A percentile compares a stretch with the other conserved stretches of the same genome.
phyloP scores from a whole-genome alignment of 176 grass and related monocot species.

The Bothriochloa decipiens region DNA sequence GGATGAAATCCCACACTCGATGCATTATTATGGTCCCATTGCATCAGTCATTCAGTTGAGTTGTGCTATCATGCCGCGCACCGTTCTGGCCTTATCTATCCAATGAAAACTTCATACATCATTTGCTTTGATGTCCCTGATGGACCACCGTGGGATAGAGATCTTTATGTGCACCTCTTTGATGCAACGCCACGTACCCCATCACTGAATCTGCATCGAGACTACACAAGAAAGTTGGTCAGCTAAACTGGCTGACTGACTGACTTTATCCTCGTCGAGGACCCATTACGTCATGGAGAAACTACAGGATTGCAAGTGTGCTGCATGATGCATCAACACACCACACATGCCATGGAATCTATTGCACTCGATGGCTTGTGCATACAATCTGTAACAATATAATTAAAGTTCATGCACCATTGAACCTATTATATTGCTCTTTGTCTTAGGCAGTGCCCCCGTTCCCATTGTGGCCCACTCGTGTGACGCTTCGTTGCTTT shows the following conservation, averaged over 20 bases:
- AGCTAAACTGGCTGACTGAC: conserved; percentile 46
- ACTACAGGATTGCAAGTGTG: conserved; percentile 42
- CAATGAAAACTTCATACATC: conserved; percentile 14
- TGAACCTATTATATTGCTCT: conserved; percentile 33
- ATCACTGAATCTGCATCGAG: conserved; percentile 49
- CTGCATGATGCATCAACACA: conserved; percentile 51
- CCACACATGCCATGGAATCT: conserved; percentile 48
- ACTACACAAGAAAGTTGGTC: conserved; percentile 49
- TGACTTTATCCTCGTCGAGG: conserved; percentile 44
- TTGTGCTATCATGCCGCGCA: conserved; percentile 12
- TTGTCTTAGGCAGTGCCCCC: conserved; percentile 44
- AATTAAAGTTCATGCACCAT: conserved; percentile 37
- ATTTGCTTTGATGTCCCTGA: conserved; percentile 30
- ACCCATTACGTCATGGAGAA: conserved; percentile 48
- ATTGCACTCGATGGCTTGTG: conserved; percentile 34
- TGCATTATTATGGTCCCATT: neutral
- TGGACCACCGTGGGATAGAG: neutral
- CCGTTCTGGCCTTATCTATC: conserved; percentile 20
- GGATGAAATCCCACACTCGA: neutral
- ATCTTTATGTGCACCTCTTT: conserved; percentile 43
- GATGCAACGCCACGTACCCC: conserved; percentile 28
- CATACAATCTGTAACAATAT: conserved; percentile 38
- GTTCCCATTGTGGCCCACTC: conserved; percentile 29
- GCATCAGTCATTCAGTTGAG: conserved; percentile 12
- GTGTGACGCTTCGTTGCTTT: conserved; percentile 42